Percentiles rank a stretch among this genome's conserved stretches.
phyloP scores from a whole-genome alignment of 2,329 filamentous ascomycete species.

The Endoconidiophora laricicola region DNA sequence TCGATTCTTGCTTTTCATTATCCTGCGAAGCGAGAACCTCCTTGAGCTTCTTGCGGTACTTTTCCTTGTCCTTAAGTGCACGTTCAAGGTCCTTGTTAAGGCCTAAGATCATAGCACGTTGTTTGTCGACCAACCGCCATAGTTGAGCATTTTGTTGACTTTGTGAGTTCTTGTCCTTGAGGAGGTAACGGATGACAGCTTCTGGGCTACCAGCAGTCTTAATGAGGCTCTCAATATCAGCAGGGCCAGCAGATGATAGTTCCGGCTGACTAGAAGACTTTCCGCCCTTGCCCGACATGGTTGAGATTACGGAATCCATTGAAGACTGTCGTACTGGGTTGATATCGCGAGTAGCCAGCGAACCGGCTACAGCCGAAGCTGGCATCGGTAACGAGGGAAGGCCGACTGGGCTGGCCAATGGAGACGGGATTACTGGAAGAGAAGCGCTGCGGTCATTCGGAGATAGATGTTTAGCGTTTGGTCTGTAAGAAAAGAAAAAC shows the following conservation, averaged over 20 bases:
- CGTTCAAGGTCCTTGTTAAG: constrained; percentile 89
- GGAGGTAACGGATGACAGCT: constrained; percentile 68
- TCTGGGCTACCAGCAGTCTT: constrained; percentile 77
- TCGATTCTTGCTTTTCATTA: constrained; percentile 2
- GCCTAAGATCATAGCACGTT: constrained; percentile 80
- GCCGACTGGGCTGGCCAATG: constrained; percentile 21
- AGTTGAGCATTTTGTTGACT: constrained; percentile 81
- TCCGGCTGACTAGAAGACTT: constrained; percentile 25
- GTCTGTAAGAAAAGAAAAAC: background rate
- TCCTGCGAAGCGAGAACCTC: constrained; percentile 36
- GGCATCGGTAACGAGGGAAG: constrained; percentile 14
- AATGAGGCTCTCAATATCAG: constrained; percentile 66
- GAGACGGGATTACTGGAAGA: background rate
- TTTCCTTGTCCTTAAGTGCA: constrained; percentile 83
- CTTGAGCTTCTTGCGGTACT: constrained; percentile 79
- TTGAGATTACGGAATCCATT: constrained; percentile 84
- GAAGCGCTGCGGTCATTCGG: constrained; percentile 11
- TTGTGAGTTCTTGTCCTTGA: constrained; percentile 83
- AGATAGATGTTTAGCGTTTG: background rate
- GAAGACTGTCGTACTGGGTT: constrained; percentile 54
- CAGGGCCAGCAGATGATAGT: constrained; percentile 41
- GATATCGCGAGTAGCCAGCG: constrained; percentile 20
- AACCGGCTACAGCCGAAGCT: constrained; percentile 6
- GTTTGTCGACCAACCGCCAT: constrained; percentile 93
- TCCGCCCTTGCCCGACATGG: constrained; percentile 46